Base-by-base conservation (phyloP, 2,329 filamentous ascomycete genomes). In the Zymoseptoria passerinii region DNA sequence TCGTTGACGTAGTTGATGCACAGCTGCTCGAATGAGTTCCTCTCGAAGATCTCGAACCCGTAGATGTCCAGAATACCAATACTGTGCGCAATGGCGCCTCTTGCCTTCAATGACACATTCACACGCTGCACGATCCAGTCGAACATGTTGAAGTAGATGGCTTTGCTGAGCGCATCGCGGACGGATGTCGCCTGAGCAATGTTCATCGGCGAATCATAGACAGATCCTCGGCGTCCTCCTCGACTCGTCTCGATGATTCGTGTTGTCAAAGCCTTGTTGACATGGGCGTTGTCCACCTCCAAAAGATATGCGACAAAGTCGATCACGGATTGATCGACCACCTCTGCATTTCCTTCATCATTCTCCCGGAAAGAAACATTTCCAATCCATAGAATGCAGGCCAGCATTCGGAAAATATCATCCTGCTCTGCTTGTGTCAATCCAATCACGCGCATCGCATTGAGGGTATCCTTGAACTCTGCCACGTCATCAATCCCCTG, bases 1-100 rank as follows among this genome's bases (percentile, higher is more conserved):
- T 99, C 94, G 75, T 99, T 99, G 71, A 97, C 95, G 71, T 97
- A 99, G 78, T 99, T 99, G 81, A 99, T 99, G 76, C 94, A 99
- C 7, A 99, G 83, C 75, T 99, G 94, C 74, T 99, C 94, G 69
- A 99, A 99, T 65, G 90, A 96, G 78, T 99, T 99, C 77, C 92
- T 94, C 73, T 99, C 94, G 66, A 99, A 99, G 66, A 99, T 99
- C 72, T 99, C 94, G 70, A 99, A 99, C 2, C 94, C 94, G 73
- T 99, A 99, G 66, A 99, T 99, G 80, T 99, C 94, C 65, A 99
- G 81, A 71, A 99, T 97, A 71, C 94, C 94, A 66, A 99, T 94
- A 2, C 89, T 89, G 73, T 96, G 94, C 49, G 84, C 78, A 3
- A 92, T 83, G 0, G 83, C 77, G 53, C 89, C 88, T 65, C 86